These are phyloP conservation scores for Dendryphion nanum DNA, from an alignment of 2,329 filamentous ascomycete species.

Conservation along the genomic window DNA sequence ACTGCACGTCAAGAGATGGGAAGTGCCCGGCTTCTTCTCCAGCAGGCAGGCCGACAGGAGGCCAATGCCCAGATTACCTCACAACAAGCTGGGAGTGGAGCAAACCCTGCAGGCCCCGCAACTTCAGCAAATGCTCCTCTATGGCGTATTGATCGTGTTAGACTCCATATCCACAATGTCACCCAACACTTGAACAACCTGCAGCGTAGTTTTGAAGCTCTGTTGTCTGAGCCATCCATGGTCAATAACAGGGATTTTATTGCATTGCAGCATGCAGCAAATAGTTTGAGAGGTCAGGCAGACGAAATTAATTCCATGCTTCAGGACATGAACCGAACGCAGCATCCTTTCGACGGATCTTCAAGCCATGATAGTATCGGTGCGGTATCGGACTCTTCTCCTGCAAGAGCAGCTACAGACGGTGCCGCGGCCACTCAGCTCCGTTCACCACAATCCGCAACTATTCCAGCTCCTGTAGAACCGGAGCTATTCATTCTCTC, in stretches of 20 bases:
- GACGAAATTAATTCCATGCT: constrained; percentile 20
- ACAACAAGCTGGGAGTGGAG: constrained; percentile 2
- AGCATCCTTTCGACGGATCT: too few relatives aligned
- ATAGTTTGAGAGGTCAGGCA: constrained; percentile 24
- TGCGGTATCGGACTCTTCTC: background rate
- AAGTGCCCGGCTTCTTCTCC: constrained; percentile 25
- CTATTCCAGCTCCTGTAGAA: too few relatives aligned
- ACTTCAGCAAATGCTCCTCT: constrained; percentile 13
- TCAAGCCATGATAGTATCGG: background rate
- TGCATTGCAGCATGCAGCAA: constrained; percentile 26
- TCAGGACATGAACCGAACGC: too few relatives aligned
- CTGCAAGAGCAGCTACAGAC: too few relatives aligned
- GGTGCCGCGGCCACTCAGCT: too few relatives aligned
- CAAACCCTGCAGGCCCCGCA: constrained; percentile 3
- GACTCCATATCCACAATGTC: constrained; percentile 23
- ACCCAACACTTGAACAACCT: constrained; percentile 24
- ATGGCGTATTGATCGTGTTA: constrained; percentile 31
- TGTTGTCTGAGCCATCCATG: constrained; percentile 23
- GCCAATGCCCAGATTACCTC: constrained; percentile 6
- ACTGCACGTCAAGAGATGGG: constrained; percentile 31
- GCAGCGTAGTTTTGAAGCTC: constrained; percentile 21
- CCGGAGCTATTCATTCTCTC: constrained; percentile 38
- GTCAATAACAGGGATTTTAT: constrained; percentile 28
- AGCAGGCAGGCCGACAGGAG: constrained; percentile 7
- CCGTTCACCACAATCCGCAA: too few relatives aligned